Conservation (phyloP, 106 monocot genomes). For the Amphibolis antarctica region DNA sequence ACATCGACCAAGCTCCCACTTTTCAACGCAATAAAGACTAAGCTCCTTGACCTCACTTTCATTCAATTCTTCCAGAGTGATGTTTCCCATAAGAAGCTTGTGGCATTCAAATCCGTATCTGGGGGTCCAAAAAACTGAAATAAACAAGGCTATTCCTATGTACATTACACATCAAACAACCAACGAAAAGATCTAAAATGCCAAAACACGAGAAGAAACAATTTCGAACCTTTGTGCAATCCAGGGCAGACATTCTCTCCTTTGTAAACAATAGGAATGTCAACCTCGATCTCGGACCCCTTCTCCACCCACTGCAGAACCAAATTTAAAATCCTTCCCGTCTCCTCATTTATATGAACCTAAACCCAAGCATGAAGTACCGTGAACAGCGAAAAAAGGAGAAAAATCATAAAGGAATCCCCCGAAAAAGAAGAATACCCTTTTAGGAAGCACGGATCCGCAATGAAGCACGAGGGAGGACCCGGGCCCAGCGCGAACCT, state of each 20-base stretch:
- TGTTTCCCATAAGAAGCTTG: too few species aligned
- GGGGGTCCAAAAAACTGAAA: too few species aligned
- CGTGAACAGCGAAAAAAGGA: neutral
- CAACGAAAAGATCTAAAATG: too few species aligned
- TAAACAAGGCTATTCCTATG: too few species aligned
- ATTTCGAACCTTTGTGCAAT: constrained; percentile 45
- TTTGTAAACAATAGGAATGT: constrained; percentile 59
- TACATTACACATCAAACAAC: too few species aligned
- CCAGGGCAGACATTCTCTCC: constrained; percentile 70
- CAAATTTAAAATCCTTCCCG: constrained; percentile 62
- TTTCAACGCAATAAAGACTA: too few species aligned
- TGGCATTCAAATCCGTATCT: too few species aligned
- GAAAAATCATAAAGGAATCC: neutral
- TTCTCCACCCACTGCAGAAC: constrained; percentile 58
- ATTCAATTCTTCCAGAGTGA: too few species aligned
- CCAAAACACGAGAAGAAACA: constrained; percentile 1
- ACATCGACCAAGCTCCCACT: too few species aligned
- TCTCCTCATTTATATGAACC: constrained; percentile 64
- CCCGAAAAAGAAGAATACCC: constrained; percentile 17
- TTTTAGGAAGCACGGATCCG: constrained; percentile 68
- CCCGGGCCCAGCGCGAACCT: constrained; percentile 60
- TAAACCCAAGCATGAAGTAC: constrained; percentile 7
- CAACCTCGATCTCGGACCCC: constrained; percentile 31
- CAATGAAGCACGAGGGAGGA: constrained; percentile 56
- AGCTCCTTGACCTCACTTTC: too few species aligned